These are phyloP conservation scores for Rhizoclosmatium sp. DNA, from an alignment of 192 early-diverging fungal genomes.

Conservation along the genomic window DNA sequence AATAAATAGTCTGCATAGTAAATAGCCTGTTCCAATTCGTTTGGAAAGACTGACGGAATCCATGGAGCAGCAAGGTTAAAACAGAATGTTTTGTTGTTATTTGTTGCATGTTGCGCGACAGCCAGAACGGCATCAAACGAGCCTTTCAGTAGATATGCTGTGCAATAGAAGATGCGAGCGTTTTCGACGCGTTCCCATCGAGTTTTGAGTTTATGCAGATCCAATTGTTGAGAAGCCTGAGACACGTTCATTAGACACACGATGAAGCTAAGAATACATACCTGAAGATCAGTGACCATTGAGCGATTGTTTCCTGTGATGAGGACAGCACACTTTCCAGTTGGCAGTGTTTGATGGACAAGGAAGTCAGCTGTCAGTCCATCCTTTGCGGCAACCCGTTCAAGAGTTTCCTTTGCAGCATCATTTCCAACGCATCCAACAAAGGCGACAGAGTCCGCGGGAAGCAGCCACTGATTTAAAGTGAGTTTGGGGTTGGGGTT, in stretches of 20 bases:
- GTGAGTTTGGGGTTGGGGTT: not conserved
- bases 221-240: no score
- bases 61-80: constrained; percentile 90
- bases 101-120: constrained; percentile 79
- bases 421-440: constrained; percentile 82
- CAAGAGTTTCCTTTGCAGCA: constrained; percentile 70
- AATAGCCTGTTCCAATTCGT: constrained; percentile 68
- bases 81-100: constrained; percentile 76
- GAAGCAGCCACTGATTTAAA: constrained; percentile 72
- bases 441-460: constrained; percentile 80
- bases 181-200: constrained; percentile 81
- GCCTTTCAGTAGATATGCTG: constrained; percentile 84
- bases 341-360: constrained; percentile 62
- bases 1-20: constrained; percentile 84
- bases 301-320: constrained; percentile 79
- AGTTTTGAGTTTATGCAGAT: not conserved
- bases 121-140: constrained; percentile 76
- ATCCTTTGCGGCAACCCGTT: constrained; percentile 72
- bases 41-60: constrained; percentile 81
- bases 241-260: no score
- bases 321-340: constrained; percentile 87
- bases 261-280: no score
- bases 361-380: constrained; percentile 82
- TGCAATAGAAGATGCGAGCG: constrained; percentile 82
- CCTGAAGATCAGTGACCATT: constrained; percentile 78